Evolutionary conservation across 2,329 filamentous ascomycete genomes (phyloP).

Genomic region (Davidsoniella australis): DNA sequence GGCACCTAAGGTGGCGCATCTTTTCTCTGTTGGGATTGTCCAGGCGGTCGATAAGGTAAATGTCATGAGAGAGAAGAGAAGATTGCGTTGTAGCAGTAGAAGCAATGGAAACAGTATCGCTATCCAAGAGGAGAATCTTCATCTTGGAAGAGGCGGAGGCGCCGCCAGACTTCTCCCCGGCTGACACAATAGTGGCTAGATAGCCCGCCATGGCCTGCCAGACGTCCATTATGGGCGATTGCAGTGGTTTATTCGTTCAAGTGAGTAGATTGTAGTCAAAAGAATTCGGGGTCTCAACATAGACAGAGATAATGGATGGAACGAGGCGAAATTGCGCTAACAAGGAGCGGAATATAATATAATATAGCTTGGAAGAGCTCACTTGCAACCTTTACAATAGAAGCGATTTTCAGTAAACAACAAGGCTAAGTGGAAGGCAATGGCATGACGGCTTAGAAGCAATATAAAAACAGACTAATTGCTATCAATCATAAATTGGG

Average conservation of each 20-base stretch:
- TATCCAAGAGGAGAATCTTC: constrained; percentile 91
- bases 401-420: too few species aligned
- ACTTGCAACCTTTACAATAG: too few species aligned
- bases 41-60: constrained; percentile 91
- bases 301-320: too few species aligned
- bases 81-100: constrained; percentile 95
- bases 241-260: not conserved
- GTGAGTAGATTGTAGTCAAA: not conserved
- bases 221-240: constrained; percentile 58
- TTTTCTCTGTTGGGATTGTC: constrained; percentile 84
- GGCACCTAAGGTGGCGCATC: constrained; percentile 89
- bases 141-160: constrained; percentile 68
- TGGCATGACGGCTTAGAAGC: too few species aligned
- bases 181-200: constrained; percentile 71
- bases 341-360: too few species aligned
- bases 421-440: too few species aligned
- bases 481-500: too few species aligned
- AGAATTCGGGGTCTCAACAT: not conserved
- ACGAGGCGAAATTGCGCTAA: too few species aligned
- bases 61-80: constrained; percentile 82
- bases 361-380: too few species aligned
- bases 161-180: constrained; percentile 31
- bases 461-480: too few species aligned
- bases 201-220: constrained; percentile 87
- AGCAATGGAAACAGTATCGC: constrained; percentile 82